Base-by-base conservation (phyloP, 192 early-diverging fungal species). In the Hyaloraphidium curvatum region DNA sequence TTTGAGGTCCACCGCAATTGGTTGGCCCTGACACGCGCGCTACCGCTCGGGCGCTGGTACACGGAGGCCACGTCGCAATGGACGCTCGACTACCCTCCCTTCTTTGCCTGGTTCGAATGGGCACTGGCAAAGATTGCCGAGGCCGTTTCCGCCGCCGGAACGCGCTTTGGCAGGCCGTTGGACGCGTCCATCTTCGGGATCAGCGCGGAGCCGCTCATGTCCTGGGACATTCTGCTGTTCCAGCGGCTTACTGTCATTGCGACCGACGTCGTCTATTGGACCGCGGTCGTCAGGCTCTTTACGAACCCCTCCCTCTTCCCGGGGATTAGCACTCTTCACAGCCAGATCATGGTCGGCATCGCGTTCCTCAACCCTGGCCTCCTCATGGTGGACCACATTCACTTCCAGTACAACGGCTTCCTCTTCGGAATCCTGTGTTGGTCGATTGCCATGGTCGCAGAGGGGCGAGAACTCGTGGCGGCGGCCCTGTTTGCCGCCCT, bases 1-100 rank as follows among this genome's bases (percentile, higher is more conserved):
- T 97, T 97, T 76, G 93, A 97, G 68, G 93, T 97, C 19, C 93
- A 97, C 65, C 77, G 91, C 53, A 91, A 93, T 71, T 92, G 90
- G 90, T 75, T 94, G 21, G 93, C 89, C 23, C 84, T 97, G 39
- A 97, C 93, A 9, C 68, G 79, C 55, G 76, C 73, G 51, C 63
- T 90, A 5, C 85, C 91, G n/a, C 56, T 91, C 29, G 61, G 62
- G 25, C 51, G 75, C 51, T 97, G 91, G 91, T 97, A 94, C 60
- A 67, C 67, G 58, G 86, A 84, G 77, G 70, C 74, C 57, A 80
- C 75, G 48, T 84, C 82, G 48, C 79, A 86, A 66, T 90, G 89
- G 89, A 94, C 89, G 3, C 72, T 96, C 23, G 91, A 96, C 66
- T 96, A 96, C 56, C 93, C 93, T 35, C 93, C 93, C 50, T 86